These are phyloP conservation scores for Lachnellula occidentalis DNA, from an alignment of 2,329 filamentous ascomycete species.

Conservation along the genomic window DNA sequence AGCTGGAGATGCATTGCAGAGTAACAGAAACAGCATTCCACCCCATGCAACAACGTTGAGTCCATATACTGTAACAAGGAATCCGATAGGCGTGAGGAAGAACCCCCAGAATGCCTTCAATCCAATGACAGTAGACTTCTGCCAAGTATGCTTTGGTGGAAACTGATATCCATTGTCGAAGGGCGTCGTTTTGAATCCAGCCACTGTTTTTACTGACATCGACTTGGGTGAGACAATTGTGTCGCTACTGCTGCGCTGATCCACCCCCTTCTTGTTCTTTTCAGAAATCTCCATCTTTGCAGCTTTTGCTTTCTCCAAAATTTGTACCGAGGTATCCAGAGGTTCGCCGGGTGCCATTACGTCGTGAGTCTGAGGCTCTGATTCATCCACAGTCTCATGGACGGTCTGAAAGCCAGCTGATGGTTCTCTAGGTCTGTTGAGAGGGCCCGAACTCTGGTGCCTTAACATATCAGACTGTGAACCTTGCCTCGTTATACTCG, in stretches of 20 bases:
- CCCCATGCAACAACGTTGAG: conserved; percentile 85
- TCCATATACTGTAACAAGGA: conserved; percentile 71
- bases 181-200: conserved; percentile 29
- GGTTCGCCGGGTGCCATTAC: conserved; percentile 5
- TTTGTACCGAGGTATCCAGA: not conserved
- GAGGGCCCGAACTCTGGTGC: conserved; percentile 11
- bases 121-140: conserved; percentile 52
- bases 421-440: conserved; percentile 7
- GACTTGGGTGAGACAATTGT: conserved; percentile 15
- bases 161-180: conserved; percentile 64
- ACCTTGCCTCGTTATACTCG: conserved; percentile 16
- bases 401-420: conserved; percentile 18
- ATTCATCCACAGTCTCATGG: conserved; percentile 19
- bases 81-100: conserved; percentile 68
- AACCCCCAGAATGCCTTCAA: conserved; percentile 64
- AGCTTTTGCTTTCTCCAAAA: conserved; percentile 2
- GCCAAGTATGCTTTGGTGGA: conserved; percentile 55
- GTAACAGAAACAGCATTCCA: conserved; percentile 81
- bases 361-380: conserved; percentile 5
- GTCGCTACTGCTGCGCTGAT: conserved; percentile 20
- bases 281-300: conserved; percentile 4
- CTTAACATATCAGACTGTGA: conserved; percentile 13
- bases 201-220: conserved; percentile 9
- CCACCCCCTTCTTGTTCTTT: conserved; percentile 5
- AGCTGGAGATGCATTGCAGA: conserved; percentile 67